phyloP scores from a whole-genome alignment of 805 yeast genomes.

The Candida ovalis region DNA sequence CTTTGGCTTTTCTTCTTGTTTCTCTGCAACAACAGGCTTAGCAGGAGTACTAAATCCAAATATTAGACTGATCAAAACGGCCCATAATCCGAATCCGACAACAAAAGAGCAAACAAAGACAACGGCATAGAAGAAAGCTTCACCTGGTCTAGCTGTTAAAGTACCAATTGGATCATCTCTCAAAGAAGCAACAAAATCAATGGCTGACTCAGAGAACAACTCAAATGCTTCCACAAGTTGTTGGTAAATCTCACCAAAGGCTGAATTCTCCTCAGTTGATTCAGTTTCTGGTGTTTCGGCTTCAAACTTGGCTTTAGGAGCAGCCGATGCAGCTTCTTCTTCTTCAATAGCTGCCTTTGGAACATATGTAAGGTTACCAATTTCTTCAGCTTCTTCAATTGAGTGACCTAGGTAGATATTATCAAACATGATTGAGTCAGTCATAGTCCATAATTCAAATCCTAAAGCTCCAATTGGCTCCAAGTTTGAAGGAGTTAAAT shows the following conservation, averaged over 20 bases:
- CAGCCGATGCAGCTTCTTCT: constrained; percentile 35
- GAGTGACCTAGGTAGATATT: constrained; percentile 85
- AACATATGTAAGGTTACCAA: constrained; percentile 74
- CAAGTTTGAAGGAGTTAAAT: constrained; percentile 52
- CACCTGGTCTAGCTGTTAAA: constrained; percentile 44
- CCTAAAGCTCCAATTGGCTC: constrained; percentile 78
- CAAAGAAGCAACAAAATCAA: constrained; percentile 36
- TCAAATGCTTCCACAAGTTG: constrained; percentile 14
- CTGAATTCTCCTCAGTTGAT: constrained; percentile 13
- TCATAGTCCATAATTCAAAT: constrained; percentile 88
- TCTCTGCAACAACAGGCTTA: constrained; percentile 4
- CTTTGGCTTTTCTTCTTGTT: background rate
- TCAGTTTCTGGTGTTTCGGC: constrained; percentile 24
- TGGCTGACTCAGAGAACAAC: constrained; percentile 25
- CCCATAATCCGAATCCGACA: constrained; percentile 39
- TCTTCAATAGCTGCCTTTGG: constrained; percentile 53
- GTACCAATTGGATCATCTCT: constrained; percentile 42
- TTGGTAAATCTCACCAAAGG: constrained; percentile 16
- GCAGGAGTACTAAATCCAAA: constrained; percentile 3
- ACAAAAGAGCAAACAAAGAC: constrained; percentile 39
- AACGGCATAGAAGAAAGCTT: constrained; percentile 45
- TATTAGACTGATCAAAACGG: constrained; percentile 28
- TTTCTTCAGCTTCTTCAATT: constrained; percentile 73
- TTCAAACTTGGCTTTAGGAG: constrained; percentile 39
- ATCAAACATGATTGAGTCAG: constrained; percentile 68